Evolutionary conservation across 1,284 basidiomycete genomes (phyloP).

Genomic region (Ustilago bromivora): DNA sequence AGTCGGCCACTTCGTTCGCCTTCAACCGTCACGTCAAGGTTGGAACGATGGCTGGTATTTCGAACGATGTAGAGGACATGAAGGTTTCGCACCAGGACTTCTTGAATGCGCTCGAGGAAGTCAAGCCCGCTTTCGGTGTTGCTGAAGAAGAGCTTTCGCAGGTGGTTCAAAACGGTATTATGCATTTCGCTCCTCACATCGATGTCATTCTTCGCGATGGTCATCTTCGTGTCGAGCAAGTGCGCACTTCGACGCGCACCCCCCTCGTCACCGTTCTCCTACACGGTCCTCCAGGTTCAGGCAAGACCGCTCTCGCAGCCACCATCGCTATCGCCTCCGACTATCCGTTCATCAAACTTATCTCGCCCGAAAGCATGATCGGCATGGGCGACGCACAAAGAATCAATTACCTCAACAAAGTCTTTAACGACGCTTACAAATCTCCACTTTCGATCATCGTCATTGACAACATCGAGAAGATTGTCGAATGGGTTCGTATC

Average conservation of each 20-base stretch:
- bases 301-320: constrained; percentile 95
- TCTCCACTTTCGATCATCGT: constrained; percentile 95
- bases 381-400: constrained; percentile 92
- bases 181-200: constrained; percentile 83
- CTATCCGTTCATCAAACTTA: constrained; percentile 98
- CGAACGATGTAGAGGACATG: constrained; percentile 93
- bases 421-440: constrained; percentile 97
- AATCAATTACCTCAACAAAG: constrained; percentile 89
- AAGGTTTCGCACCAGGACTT: constrained; percentile 90
- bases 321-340: constrained; percentile 92
- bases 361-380: constrained; percentile 97
- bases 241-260: constrained; percentile 87
- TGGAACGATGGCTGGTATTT: constrained; percentile 95
- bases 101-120: constrained; percentile 90
- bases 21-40: constrained; percentile 98
- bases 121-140: constrained; percentile 96
- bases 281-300: constrained; percentile 87
- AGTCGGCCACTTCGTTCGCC: constrained; percentile 97
- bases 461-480: constrained; percentile 76
- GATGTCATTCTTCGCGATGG: constrained; percentile 85
- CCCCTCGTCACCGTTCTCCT: constrained; percentile 91
- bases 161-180: constrained; percentile 96
- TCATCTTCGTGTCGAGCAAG: constrained; percentile 94
- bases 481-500: constrained; percentile 86
- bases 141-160: constrained; percentile 94